phyloP scores from a whole-genome alignment of 495 filamentous ascomycete species.

The Lasiosphaeria miniovina region DNA sequence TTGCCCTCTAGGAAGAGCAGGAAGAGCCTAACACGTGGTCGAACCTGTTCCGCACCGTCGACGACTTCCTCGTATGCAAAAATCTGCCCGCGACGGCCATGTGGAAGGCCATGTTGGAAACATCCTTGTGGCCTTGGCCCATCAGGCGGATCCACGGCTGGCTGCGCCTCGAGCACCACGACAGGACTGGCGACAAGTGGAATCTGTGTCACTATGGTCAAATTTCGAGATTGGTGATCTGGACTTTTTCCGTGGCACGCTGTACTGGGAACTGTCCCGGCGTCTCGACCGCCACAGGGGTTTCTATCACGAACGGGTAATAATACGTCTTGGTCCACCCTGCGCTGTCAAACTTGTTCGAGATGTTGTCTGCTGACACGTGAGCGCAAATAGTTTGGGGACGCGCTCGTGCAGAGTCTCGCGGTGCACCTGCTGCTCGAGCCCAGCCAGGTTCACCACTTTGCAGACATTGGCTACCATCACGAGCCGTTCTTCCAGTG shows the following conservation, averaged over 20 bases:
- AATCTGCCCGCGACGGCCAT: slow-evolving; percentile 28
- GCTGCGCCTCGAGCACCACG: slow-evolving; percentile 32
- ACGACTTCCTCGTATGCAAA: slow-evolving; percentile 37
- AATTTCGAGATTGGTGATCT: slow-evolving; percentile 54
- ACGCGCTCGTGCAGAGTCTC: slow-evolving; percentile 51
- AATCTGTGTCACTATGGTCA: slow-evolving; percentile 56
- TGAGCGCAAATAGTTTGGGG: slow-evolving; percentile 42
- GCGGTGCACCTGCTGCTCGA: slow-evolving; percentile 48
- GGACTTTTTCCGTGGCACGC: slow-evolving; percentile 46
- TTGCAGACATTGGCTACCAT: slow-evolving; percentile 50
- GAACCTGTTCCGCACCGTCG: slow-evolving; percentile 44
- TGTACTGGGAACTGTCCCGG: slow-evolving; percentile 44
- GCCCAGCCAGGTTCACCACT: slow-evolving; percentile 50
- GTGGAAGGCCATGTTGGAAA: slow-evolving; percentile 38
- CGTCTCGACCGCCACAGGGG: slow-evolving; percentile 45
- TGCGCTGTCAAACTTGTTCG: too few relatives aligned
- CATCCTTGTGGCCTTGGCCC: slow-evolving; percentile 39
- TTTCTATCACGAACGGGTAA: slow-evolving; percentile 50
- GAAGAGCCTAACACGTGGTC: slow-evolving; percentile 49
- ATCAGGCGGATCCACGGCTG: slow-evolving; percentile 31
- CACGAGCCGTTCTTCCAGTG: slow-evolving; percentile 48
- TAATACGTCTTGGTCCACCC: not conserved
- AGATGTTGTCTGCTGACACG: not conserved
- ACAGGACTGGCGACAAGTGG: slow-evolving; percentile 37
- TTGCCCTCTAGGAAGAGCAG: slow-evolving; percentile 49